Percentiles rank a stretch among this genome's conserved stretches.
These are phyloP conservation scores for Tolypocladium guangdongense DNA, from an alignment of 2,329 filamentous ascomycete species.

Conservation along the genomic window DNA sequence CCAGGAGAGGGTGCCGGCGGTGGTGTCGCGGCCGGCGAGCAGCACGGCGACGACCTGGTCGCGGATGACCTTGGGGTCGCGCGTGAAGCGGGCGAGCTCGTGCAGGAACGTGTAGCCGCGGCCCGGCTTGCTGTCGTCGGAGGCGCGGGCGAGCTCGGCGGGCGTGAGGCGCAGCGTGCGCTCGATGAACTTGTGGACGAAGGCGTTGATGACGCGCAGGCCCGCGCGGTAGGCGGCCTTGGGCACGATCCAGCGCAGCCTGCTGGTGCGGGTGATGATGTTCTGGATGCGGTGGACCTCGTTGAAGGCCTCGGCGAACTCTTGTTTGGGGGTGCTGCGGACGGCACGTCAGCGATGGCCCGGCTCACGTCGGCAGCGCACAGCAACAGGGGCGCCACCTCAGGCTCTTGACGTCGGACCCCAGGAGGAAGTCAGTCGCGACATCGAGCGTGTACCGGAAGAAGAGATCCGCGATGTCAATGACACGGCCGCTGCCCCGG, in stretches of 20 bases:
- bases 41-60: constrained; percentile 78
- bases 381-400: too few relatives aligned
- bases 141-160: constrained; percentile 44
- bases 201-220: constrained; percentile 60
- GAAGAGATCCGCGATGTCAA: constrained; percentile 68
- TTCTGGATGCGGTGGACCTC: constrained; percentile 67
- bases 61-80: constrained; percentile 59
- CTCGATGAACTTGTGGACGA: constrained; percentile 70
- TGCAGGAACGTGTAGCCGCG: constrained; percentile 73
- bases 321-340: constrained; percentile 41
- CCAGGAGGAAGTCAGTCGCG: constrained; percentile 78
- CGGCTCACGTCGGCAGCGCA: too few relatives aligned
- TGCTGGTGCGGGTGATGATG: constrained; percentile 53
- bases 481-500: constrained; percentile 46
- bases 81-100: constrained; percentile 70
- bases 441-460: constrained; percentile 80
- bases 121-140: constrained; percentile 55
- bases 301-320: constrained; percentile 73
- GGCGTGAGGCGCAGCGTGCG: constrained; percentile 56
- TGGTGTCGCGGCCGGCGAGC: constrained; percentile 80
- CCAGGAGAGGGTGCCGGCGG: constrained; percentile 72
- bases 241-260: constrained; percentile 52
- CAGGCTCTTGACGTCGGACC: constrained; percentile 58
- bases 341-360: not conserved
- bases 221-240: constrained; percentile 50